Evolutionary conservation across 768 basidiomycete species (phyloP).

Genomic region (Daedaleopsis sinensis): DNA sequence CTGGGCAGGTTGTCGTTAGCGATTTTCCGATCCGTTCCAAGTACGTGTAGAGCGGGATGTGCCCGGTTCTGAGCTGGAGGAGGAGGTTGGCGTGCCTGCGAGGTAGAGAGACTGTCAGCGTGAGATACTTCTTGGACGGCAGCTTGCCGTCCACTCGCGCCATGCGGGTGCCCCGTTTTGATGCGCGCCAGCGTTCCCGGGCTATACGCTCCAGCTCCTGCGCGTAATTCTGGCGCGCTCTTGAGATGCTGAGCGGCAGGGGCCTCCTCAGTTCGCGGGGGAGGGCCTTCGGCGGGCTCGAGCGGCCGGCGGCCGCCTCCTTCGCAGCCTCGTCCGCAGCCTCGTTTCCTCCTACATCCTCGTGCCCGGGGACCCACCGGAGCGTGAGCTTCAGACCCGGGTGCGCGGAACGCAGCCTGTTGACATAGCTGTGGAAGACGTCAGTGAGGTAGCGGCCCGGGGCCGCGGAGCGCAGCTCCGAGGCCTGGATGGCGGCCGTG

Average conservation of each 20-base stretch:
- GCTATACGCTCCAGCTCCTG: constrained; percentile 17
- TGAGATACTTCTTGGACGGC: neutral
- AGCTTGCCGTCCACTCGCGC: neutral
- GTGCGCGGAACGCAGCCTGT: neutral
- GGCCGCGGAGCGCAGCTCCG: neutral
- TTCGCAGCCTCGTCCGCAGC: constrained; percentile 5
- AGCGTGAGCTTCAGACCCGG: constrained; percentile 2
- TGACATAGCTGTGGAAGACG: neutral
- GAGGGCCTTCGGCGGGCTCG: too few species aligned
- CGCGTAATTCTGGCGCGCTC: too few species aligned
- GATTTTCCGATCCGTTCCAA: constrained; percentile 24
- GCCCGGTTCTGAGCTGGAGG: constrained; percentile 36
- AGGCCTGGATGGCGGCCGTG: neutral
- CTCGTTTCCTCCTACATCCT: neutral
- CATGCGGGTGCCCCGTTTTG: neutral
- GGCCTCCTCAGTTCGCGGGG: too few species aligned
- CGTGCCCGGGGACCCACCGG: constrained; percentile 20
- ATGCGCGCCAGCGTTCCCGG: constrained; percentile 6
- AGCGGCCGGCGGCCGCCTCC: constrained; percentile 23
- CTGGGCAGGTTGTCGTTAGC: constrained; percentile 14
- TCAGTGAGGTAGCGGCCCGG: constrained; percentile 12
- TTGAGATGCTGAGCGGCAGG: too few species aligned
- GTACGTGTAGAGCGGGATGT: constrained; percentile 34
- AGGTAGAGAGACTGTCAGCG: neutral
- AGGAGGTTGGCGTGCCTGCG: constrained; percentile 14